Base-by-base conservation (phyloP, 2,329 filamentous ascomycete species). In the Talaromyces atroroseus region DNA sequence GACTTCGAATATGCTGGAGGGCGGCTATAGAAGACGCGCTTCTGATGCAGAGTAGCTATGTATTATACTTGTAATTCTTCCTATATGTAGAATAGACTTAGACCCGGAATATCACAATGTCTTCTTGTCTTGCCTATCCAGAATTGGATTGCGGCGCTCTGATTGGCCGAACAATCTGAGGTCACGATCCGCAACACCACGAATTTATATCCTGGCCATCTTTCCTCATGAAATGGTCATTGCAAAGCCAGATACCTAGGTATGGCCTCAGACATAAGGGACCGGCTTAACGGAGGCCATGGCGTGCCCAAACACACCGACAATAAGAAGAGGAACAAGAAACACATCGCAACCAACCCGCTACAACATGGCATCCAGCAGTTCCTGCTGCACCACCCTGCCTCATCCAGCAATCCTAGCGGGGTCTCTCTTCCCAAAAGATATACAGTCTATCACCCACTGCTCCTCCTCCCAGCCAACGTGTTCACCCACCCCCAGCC, bases 1-100 rank as follows among this genome's bases (percentile, higher is more conserved):
- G 84, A 88, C 86, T 21, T 87, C 86, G 64, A 96, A 96, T 75
- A 77, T 84, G 32, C 71, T 95, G 64, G 80, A 82, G 54, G 76
- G 78, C 5, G 66, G 52, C 3, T 55, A 52, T 52, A 18, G 24
- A 52, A 52, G 42, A 52, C n/a, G 38, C 10, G 32, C 2, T 5
- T 34, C 8, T 34, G 12, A 14, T 14, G 34, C 16, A 4, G 3
- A 6, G 8, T 40, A 36, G 11, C 11, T 7, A 38, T 40, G 36
- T 40, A 40, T 18, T 40, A 40, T 40, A 40, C 29, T 40, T 8
- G n/a, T 40, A 18, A 5, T 18, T 18, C 12, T 40, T 4, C 36
- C 16, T 40, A 7, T 18, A 18, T 40, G 20, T 40, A 40, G 14
- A 34, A 34, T 26, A 26, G 4, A 26, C 24, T 26, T 26, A 26